Evolutionary conservation across 371 early-diverging fungal species (phyloP).

Genomic region (Lichtheimia hyalospora): DNA sequence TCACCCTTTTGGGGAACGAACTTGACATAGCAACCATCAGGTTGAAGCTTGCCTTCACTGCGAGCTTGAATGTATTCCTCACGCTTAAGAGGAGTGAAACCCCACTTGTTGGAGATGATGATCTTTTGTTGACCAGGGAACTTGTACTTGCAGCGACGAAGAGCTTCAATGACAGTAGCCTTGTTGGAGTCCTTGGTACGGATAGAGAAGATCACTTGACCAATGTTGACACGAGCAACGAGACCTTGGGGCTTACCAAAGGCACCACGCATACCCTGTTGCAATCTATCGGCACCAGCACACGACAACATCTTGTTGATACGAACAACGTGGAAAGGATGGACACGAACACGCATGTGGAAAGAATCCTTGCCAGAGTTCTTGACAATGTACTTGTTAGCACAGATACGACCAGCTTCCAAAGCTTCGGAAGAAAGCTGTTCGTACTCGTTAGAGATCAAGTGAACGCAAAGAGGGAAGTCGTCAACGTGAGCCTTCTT

Average conservation of each 20-base stretch:
- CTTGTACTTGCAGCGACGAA: conserved; percentile 98
- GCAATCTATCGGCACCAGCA: conserved; percentile 99
- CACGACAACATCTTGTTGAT: conserved; percentile 99
- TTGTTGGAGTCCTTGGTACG: conserved; percentile 98
- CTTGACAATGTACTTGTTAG: conserved; percentile 99
- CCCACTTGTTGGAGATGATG: conserved; percentile 99
- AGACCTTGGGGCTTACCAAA: conserved; percentile 99
- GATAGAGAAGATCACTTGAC: conserved; percentile 97
- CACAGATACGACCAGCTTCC: conserved; percentile 99
- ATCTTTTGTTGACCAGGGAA: conserved; percentile 99
- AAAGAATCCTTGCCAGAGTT: conserved; percentile 99
- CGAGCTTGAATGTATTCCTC: conserved; percentile 90
- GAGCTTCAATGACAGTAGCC: conserved; percentile 95
- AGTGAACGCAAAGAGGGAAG: conserved; percentile 97
- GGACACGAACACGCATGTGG: conserved; percentile 99
- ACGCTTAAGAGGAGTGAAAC: conserved; percentile 98
- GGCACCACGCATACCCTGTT: conserved; percentile 99
- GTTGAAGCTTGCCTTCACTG: conserved; percentile 80
- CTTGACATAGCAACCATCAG: conserved; percentile 98
- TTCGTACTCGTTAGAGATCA: conserved; percentile 98
- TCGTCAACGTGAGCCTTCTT: conserved; percentile 99
- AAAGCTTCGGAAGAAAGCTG: conserved; percentile 99
- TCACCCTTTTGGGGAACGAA: conserved; percentile 91
- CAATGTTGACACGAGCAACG: conserved; percentile 99
- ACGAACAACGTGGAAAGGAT: conserved; percentile 99